Evolutionary conservation across 768 basidiomycete genomes (phyloP), one percentile per base, ranked within the genome.

Genomic region (Crepidotus variabilis): DNA sequence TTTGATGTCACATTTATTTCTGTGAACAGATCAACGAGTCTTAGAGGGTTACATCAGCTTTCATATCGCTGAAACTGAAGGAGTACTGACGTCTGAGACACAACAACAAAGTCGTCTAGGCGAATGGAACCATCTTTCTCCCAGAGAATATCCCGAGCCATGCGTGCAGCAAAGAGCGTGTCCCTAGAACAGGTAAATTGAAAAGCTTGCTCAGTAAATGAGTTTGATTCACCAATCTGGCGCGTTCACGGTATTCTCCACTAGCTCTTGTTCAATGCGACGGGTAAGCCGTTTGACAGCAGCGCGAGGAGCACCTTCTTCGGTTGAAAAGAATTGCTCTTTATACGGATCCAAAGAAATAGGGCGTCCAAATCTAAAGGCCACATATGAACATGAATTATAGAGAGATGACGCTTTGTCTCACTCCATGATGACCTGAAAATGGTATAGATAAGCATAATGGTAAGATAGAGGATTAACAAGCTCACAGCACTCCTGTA

Each of bases 141-240:
- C 93, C 94, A 98, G n/a, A 99, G 76, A 36, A 99, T 73, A 66
- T 97, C 92, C 51, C 92, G 79, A 13, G 95, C 93, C 89, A 96
- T 98, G 55, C 90, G 85, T 6, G 94, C 94, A 34, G 84, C 85
- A 69, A 90, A 92, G 4, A 97, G 77, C 0, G 92, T 91, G 58
- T 96, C 90, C 94, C 93, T 97, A 49, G 60, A 50, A 39, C 49
- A 60, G 14, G 28, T 57, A 16, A 50, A 54, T 20, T 28, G 34
- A 33, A 57, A 51, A 20, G 39, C 54, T 51, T 55, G 18, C 47
- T 48, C 16, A 13, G 22, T 39, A 6, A 20, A 33, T 24, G 32
- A 23, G 13, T 32, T 35, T 36, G 34, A 33, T 10, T 62, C 2
- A 94, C 95, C 97, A 99, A 70, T 98, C 92, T 32, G 91, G 87